These are phyloP conservation scores for Amanita brunnescens DNA, from an alignment of 768 basidiomycete genomes.

Conservation along the genomic window DNA sequence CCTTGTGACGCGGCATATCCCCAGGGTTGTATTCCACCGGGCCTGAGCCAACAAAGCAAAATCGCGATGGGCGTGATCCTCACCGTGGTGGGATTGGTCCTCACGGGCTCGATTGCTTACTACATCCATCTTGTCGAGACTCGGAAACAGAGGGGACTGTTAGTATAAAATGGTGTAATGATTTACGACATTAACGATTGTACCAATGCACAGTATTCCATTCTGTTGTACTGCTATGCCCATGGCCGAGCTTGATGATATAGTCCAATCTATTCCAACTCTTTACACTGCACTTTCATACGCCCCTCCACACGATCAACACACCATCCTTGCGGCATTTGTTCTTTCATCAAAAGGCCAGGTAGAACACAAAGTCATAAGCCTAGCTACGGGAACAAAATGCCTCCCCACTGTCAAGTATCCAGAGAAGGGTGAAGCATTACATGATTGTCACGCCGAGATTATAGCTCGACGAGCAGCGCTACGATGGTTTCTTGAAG, in stretches of 20 bases:
- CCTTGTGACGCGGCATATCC: constrained; percentile 74
- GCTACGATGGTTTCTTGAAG: constrained; percentile 71
- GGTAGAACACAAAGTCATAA: constrained; percentile 42
- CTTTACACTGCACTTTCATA: constrained; percentile 39
- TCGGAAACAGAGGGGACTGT: neutral
- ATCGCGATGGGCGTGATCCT: constrained; percentile 67
- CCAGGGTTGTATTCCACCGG: constrained; percentile 39
- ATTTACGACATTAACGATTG: neutral
- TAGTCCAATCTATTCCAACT: constrained; percentile 25
- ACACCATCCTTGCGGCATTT: constrained; percentile 59
- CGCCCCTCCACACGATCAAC: constrained; percentile 45
- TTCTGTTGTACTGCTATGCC: neutral
- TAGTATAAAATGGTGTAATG: neutral
- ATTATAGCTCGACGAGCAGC: constrained; percentile 79
- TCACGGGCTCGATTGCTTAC: constrained; percentile 38
- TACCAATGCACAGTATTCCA: neutral
- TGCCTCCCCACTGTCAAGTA: constrained; percentile 61
- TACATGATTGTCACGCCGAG: constrained; percentile 92
- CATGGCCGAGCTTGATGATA: constrained; percentile 8
- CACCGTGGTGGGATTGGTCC: constrained; percentile 48
- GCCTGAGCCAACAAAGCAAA: constrained; percentile 50
- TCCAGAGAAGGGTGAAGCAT: constrained; percentile 60
- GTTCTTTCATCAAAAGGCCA: constrained; percentile 20
- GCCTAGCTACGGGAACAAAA: constrained; percentile 78
- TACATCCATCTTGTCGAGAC: constrained; percentile 23